Base-by-base conservation (phyloP, 2,329 filamentous ascomycete species). In the Paecilomyces sp. region DNA sequence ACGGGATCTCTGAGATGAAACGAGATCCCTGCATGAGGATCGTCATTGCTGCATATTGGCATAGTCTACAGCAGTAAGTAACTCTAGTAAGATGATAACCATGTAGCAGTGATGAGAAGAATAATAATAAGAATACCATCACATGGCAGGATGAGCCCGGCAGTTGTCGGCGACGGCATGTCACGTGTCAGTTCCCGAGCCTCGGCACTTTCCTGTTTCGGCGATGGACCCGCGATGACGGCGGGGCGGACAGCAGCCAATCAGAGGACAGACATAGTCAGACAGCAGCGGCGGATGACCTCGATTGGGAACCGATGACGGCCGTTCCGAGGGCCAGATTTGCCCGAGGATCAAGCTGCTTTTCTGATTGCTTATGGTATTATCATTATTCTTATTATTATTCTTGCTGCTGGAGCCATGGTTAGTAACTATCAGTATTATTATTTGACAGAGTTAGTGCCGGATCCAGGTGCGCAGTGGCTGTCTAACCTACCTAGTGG, bases 141-240 rank as follows among this genome's bases (percentile, higher is more conserved):
- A 53, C 51, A 53, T 53, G 51, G 51, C 24, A 53, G 8, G 31
- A 28, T 6, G 25, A 28, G 25, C 3, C 25, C 25, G 25, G 25
- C 22, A 28, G 25, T 6, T n/a, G 11, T 53, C 51, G 51, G 22
- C 3, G 18, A 2, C 25, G 51, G 5, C 51, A 53, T 53, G 51
- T 53, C 51, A 53, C 51, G 51, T 53, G 51, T 2, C 11, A 12
- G 28, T 1, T 8, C 15, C n/a, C 8, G 41, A 60, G 57, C 66
- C 66, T 68, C 66, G 66, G 66, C 53, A 66, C 24, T 55, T 67
- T 59, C 66, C 61, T 7, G 52, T 60, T 57, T 3, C 1, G 58
- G 62, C 8, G 34, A 22, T 25, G 59, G 51, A 24, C 2, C 5
- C 24, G 25, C 36, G 31, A 65, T 67, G 64, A 66, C 60, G 63